These are phyloP conservation scores for Claviceps maximensis DNA, from an alignment of 2,329 filamentous ascomycete species.

Conservation along the genomic window DNA sequence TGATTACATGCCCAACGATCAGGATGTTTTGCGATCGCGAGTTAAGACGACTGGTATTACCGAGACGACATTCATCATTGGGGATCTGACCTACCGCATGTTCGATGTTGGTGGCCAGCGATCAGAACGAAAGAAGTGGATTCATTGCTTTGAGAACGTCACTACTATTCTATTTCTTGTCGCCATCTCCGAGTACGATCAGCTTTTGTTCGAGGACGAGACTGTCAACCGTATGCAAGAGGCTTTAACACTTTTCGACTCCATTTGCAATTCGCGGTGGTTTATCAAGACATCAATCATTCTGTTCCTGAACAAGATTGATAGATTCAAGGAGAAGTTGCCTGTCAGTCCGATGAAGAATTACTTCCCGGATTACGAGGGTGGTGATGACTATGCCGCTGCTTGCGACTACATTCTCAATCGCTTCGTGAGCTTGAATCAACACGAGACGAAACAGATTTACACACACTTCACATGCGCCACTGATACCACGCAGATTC, in stretches of 20 bases:
- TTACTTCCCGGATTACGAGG: slow-evolving; percentile 86
- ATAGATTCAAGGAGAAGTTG: slow-evolving; percentile 79
- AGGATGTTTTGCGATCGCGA: slow-evolving; percentile 84
- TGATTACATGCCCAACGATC: slow-evolving; percentile 90
- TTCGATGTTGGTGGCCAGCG: slow-evolving; percentile 88
- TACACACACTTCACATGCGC: slow-evolving; percentile 99
- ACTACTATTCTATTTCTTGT: slow-evolving; percentile 94
- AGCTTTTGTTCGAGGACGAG: slow-evolving; percentile 90
- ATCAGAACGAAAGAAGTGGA: slow-evolving; percentile 95
- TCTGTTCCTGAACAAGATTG: slow-evolving; percentile 82
- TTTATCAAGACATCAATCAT: slow-evolving; percentile 86
- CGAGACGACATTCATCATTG: slow-evolving; percentile 85
- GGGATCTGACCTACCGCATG: slow-evolving; percentile 90
- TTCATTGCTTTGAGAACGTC: slow-evolving; percentile 95
- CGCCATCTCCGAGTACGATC: slow-evolving; percentile 94
- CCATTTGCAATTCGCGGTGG: slow-evolving; percentile 79
- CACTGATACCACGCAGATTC: slow-evolving; percentile 96
- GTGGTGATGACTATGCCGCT: slow-evolving; percentile 86
- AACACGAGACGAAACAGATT: slow-evolving; percentile 98
- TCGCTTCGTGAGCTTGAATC: slow-evolving; percentile 94
- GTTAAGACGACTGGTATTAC: slow-evolving; percentile 91
- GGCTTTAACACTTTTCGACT: slow-evolving; percentile 74
- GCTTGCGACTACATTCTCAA: slow-evolving; percentile 99
- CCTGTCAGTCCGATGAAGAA: slow-evolving; percentile 73
- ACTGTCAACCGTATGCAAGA: slow-evolving; percentile 93